Evolutionary conservation across 306 rosid species (phyloP).

Genomic region (Alnus rubra): DNA sequence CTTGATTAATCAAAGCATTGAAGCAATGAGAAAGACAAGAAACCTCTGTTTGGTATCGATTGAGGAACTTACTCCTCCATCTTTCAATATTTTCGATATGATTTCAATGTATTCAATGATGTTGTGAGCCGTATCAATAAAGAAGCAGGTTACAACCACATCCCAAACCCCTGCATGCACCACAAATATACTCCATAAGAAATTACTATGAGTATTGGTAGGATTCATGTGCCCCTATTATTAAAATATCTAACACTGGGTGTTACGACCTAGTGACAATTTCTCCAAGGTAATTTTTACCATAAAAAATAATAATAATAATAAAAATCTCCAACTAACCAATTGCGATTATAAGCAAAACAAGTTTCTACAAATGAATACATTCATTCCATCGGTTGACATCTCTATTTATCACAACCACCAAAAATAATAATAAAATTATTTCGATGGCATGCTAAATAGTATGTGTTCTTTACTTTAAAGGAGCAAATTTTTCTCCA

Average conservation of each 20-base stretch:
- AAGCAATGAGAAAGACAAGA: conserved; percentile 5
- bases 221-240: not conserved
- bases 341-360: too few relatives aligned
- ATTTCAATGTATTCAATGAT: conserved; percentile 85
- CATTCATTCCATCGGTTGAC: not conserved
- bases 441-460: too few relatives aligned
- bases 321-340: not conserved
- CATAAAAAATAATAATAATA: not conserved
- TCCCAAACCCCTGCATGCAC: conserved; percentile 83
- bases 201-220: conserved; percentile 12
- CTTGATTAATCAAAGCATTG: conserved; percentile 8
- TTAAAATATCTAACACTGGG: not conserved
- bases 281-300: not conserved
- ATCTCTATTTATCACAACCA: not conserved
- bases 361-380: too few relatives aligned
- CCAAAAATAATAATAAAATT: not conserved
- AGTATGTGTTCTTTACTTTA: too few relatives aligned
- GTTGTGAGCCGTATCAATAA: conserved; percentile 93
- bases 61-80: conserved; percentile 84
- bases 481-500: too few relatives aligned
- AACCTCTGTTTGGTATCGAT: conserved; percentile 2
- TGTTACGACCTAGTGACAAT: not conserved
- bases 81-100: conserved; percentile 79
- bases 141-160: conserved; percentile 94
- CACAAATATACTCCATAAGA: conserved; percentile 33